These are phyloP conservation scores for Byssochlamys sp. DNA, from an alignment of 2,329 filamentous ascomycete species.

Conservation along the genomic window DNA sequence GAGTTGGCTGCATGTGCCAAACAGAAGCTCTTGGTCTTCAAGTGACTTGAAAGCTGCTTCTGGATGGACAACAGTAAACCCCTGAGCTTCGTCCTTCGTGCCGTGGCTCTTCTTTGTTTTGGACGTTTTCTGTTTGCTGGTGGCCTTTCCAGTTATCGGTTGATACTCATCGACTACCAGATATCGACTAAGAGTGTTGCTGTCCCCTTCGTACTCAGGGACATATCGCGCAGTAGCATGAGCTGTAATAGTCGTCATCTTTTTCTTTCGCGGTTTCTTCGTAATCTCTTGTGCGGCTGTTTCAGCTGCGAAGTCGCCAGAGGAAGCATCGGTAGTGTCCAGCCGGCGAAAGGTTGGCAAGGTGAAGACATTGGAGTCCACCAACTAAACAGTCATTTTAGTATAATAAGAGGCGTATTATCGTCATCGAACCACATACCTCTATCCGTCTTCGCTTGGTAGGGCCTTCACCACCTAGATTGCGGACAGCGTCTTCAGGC, in stretches of 20 bases:
- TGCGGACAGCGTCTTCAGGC: conserved; percentile 5
- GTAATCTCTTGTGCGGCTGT: conserved; percentile 9
- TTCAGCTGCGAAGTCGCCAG: not conserved
- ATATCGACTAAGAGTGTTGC: conserved; percentile 38
- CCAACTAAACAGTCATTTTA: conserved; percentile 10
- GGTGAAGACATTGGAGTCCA: conserved; percentile 13
- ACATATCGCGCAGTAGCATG: conserved; percentile 64
- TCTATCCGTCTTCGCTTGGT: conserved; percentile 32
- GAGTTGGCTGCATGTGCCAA: conserved; percentile 78
- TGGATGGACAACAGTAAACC: conserved; percentile 58
- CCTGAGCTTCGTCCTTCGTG: conserved; percentile 26
- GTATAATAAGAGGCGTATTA: not conserved
- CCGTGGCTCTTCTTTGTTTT: conserved; percentile 13
- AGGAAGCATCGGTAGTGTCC: not conserved
- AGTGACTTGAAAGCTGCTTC: conserved; percentile 57
- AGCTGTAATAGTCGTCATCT: conserved; percentile 66
- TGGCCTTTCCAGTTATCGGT: not conserved
- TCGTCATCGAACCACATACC: conserved; percentile 12
- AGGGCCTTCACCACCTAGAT: conserved; percentile 13
- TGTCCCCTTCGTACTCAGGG: conserved; percentile 22
- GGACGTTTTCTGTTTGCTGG: conserved; percentile 9
- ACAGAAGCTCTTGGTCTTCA: conserved; percentile 64
- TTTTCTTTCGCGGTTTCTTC: conserved; percentile 54
- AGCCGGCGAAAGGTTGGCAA: not conserved
- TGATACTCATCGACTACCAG: conserved; percentile 28